Base-by-base conservation (phyloP, 768 basidiomycete species). In the Porphyrellus cyaneotinctus region DNA sequence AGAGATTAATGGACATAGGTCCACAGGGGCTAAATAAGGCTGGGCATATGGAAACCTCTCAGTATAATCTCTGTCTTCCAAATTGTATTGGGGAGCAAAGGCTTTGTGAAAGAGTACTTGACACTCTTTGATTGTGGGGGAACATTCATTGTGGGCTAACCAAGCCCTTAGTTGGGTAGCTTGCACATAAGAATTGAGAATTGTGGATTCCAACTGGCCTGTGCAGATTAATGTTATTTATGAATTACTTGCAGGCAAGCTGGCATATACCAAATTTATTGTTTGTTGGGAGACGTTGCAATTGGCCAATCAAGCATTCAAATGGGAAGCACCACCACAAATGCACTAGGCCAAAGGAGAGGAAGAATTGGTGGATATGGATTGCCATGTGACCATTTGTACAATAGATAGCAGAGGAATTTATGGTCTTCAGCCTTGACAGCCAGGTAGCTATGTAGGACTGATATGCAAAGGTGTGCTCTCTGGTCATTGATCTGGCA, bases 31-130 rank as follows among this genome's bases (percentile, higher is more conserved):
- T 10, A 6, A 11, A 30, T 17, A 43, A 18, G 20, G 26, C 3
- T 6, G 33, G 17, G 26, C 24, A n/a, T n/a, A n/a, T n/a, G n/a
- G n/a, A 24, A 24, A 12, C n/a, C 13, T 10, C 12, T 41, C 39
- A 41, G 3, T 24, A 20, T 14, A 14, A 14, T 41, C 22, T 23
- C n/a, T n/a, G 0, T 30, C 28, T 6, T 31, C 13, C 13, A 15
- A 33, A 9, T 35, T 23, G 8, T 12, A 26, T 14, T 14, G 5
- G 14, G 39, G 2, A 9, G 35, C 18, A 20, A 48, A 49, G 54
- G 61, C 69, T 5, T 46, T 54, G 2, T 17, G 0, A 39, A 54
- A 51, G 3, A 54, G 49, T 30, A 6, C 10, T 31, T 46, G 31
- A 15, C 38, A 49, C 32, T 46, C 49, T 39, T 35, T 35, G 23